These are phyloP conservation scores for Pseudocercospora pini-densiflorae DNA, from an alignment of 2,329 filamentous ascomycete species.

Conservation along the genomic window DNA sequence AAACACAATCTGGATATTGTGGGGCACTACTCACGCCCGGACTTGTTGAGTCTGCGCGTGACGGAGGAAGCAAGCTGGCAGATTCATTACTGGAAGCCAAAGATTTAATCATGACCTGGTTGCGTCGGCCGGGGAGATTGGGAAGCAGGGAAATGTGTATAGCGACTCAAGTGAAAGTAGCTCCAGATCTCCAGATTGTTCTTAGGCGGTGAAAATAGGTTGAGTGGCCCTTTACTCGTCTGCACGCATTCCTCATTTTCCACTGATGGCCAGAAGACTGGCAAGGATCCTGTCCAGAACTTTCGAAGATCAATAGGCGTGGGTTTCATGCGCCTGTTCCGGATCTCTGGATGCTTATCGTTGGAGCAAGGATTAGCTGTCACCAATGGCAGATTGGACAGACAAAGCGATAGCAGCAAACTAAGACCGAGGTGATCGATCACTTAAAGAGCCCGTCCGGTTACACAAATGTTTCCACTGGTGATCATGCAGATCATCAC, in stretches of 20 bases:
- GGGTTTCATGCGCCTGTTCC: neutral
- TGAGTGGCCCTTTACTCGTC: neutral
- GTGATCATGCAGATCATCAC: neutral
- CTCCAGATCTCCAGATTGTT: neutral
- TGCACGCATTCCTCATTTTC: neutral
- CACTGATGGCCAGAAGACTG: no score
- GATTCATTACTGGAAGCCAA: conserved; percentile 12
- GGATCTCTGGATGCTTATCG: neutral
- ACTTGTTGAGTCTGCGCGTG: conserved; percentile 13
- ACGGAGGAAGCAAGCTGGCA: conserved; percentile 15
- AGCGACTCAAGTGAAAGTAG: no score
- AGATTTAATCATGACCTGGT: neutral
- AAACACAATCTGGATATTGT: conserved; percentile 21
- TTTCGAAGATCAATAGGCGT: no score
- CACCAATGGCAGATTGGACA: neutral
- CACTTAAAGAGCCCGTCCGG: neutral
- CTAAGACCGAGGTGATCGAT: no score
- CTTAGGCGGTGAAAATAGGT: no score
- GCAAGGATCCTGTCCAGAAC: no score
- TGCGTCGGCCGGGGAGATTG: no score
- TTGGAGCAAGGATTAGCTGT: neutral
- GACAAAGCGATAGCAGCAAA: no score
- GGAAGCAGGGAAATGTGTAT: no score
- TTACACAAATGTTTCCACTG: neutral
- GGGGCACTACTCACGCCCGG: conserved; percentile 19